Base-by-base conservation (phyloP, 2,329 filamentous ascomycete species). In the Diplocarpon mali region DNA sequence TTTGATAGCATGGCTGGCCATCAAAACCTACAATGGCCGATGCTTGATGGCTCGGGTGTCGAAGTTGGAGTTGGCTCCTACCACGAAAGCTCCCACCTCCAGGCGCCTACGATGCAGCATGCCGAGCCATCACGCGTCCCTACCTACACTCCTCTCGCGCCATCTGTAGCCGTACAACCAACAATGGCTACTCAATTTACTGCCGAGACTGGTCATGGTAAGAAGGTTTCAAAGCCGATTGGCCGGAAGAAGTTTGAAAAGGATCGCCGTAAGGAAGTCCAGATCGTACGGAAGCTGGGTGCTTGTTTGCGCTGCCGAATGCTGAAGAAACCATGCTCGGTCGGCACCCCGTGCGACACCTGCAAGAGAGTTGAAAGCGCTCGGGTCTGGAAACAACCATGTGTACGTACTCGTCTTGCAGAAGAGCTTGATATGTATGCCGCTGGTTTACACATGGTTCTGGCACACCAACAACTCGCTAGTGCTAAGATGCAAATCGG, bases 231-330 rank as follows among this genome's bases (percentile, higher is more conserved):
- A 10, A 59, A 57, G 37, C 59, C 54, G 4, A 75, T 79, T 53
- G 69, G 70, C 7, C 70, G 77, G 9, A 73, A 75, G 3, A 67
- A 73, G 8, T 81, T 81, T 52, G 73, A 71, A 15, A 67, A 73
- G 5, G 65, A 65, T 1, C 68, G 78, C n/a, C 68, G 78, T 16
- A 78, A 75, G 56, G 75, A 82, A 55, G 78, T 83, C 2, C 76
- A 80, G 52, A 74, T 77, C 50, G 75, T 82, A 16, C 72, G 78
- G 17, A 77, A 78, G 53, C 71, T 78, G 30, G 78, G 78, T 5
- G 78, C 78, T 11, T 83, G 78, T 53, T 79, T 81, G 42, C 68
- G 78, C 36, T 83, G 78, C 55, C 70, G 77, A 31, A 80, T 82
- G 49, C 62, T 83, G 30, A 71, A 78, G 46, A 83, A 83, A 63